Percentiles rank a stretch among this genome's conserved stretches.
These are phyloP conservation scores for Aspergillus diversus DNA, from an alignment of 495 filamentous ascomycete species.

Conservation along the genomic window DNA sequence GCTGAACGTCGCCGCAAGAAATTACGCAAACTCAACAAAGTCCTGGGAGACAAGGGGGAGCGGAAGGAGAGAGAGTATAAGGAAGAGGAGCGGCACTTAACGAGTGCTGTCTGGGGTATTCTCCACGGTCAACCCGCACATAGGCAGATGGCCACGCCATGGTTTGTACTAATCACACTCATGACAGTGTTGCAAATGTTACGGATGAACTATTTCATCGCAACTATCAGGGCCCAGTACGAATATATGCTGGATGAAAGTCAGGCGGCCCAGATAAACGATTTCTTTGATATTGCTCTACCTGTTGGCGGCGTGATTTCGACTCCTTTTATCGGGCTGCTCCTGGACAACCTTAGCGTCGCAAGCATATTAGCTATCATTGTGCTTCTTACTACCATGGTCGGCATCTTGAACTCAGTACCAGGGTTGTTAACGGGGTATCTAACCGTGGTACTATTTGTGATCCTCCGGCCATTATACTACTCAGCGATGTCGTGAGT, in stretches of 20 bases:
- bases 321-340: constrained; percentile 81
- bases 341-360: constrained; percentile 75
- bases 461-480: constrained; percentile 52
- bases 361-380: constrained; percentile 68
- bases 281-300: constrained; percentile 89
- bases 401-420: constrained; percentile 78
- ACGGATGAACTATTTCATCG: constrained; percentile 97
- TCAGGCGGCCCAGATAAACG: constrained; percentile 71
- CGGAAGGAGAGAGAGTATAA: constrained; percentile 51
- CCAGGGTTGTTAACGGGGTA: constrained; percentile 75
- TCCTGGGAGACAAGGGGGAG: constrained; percentile 63
- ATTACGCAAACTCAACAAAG: constrained; percentile 66
- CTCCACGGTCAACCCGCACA: constrained; percentile 74
- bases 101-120: constrained; percentile 71
- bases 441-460: constrained; percentile 76
- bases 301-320: constrained; percentile 81
- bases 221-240: constrained; percentile 86
- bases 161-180: constrained; percentile 88
- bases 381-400: constrained; percentile 71
- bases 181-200: constrained; percentile 97
- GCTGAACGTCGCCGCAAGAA: constrained; percentile 64
- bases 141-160: constrained; percentile 78
- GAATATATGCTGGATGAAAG: constrained; percentile 68
- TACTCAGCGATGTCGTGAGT: constrained; percentile 59
- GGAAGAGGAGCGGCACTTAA: constrained; percentile 57